Percentiles rank a stretch among this genome's conserved stretches.
Conservation (phyloP, 345 rosid species). For the Aethionema arabicum region DNA sequence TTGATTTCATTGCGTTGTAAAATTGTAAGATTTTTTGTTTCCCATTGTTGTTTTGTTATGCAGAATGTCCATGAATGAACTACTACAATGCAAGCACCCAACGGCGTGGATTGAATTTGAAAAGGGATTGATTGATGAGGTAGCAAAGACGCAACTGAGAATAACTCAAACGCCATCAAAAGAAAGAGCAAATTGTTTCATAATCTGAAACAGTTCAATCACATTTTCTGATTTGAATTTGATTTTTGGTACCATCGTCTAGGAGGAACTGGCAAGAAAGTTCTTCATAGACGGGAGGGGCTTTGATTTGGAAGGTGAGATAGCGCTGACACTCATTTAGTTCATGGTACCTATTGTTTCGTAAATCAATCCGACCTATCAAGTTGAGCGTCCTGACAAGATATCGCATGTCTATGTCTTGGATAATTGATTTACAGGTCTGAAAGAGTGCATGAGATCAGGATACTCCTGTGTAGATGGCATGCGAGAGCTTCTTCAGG, state of each 20-base stretch:
- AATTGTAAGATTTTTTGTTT: too few species aligned
- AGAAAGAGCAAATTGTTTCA: background rate
- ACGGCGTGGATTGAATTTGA: conserved; percentile 89
- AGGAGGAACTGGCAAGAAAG: conserved; percentile 70
- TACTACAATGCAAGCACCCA: conserved; percentile 79
- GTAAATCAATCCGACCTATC: background rate
- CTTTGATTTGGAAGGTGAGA: conserved; percentile 82
- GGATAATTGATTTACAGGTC: conserved; percentile 47
- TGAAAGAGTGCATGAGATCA: conserved; percentile 65
- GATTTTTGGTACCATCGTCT: conserved; percentile 23
- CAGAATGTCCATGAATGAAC: conserved; percentile 81
- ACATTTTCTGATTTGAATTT: background rate
- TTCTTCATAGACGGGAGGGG: conserved; percentile 84
- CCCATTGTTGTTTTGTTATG: conserved; percentile 22
- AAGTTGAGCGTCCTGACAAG: background rate
- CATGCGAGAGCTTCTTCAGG: conserved; percentile 60
- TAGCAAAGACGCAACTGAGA: conserved; percentile 24
- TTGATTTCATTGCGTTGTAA: background rate
- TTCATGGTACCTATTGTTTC: background rate
- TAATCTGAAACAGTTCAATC: background rate
- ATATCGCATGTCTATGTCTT: background rate
- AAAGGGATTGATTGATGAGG: conserved; percentile 83
- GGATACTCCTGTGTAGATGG: conserved; percentile 83
- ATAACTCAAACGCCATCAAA: background rate
- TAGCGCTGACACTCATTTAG: background rate